These are phyloP conservation scores for Murraya paniculata DNA, from an alignment of 345 rosid genomes.

Conservation along the genomic window DNA sequence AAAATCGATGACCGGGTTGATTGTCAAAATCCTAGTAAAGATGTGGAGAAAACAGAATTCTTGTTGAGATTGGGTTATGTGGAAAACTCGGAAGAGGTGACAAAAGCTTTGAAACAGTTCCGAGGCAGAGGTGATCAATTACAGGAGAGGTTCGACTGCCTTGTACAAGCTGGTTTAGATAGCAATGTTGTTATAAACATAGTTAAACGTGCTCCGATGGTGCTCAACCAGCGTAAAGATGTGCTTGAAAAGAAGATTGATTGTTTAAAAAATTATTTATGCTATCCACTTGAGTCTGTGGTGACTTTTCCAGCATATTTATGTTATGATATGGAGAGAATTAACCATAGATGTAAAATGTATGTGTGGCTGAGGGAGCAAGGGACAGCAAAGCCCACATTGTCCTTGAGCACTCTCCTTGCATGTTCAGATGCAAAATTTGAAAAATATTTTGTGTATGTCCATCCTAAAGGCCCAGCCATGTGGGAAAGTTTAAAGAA, in stretches of 20 bases:
- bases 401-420: slow-evolving; percentile 65
- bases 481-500: slow-evolving; percentile 65
- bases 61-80: slow-evolving; percentile 61
- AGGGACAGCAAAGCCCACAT: slow-evolving; percentile 46
- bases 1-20: slow-evolving; percentile 25
- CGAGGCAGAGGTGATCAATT: slow-evolving; percentile 82
- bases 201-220: slow-evolving; percentile 60
- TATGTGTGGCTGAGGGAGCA: slow-evolving; percentile 52
- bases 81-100: slow-evolving; percentile 87
- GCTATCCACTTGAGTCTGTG: slow-evolving; percentile 54
- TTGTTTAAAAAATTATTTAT: slow-evolving; percentile 46
- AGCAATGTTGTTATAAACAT: slow-evolving; percentile 40
- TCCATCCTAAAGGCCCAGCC: slow-evolving; percentile 77
- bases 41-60: slow-evolving; percentile 56
- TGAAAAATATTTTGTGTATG: slow-evolving; percentile 59
- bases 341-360: slow-evolving; percentile 56
- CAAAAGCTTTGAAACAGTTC: slow-evolving; percentile 59
- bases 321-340: slow-evolving; percentile 60
- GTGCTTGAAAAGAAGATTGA: slow-evolving; percentile 65
- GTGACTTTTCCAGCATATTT: slow-evolving; percentile 64
- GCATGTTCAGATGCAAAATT: slow-evolving; percentile 73
- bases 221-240: slow-evolving; percentile 71
- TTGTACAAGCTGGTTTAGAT: slow-evolving; percentile 70
- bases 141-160: slow-evolving; percentile 86
- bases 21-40: slow-evolving; percentile 28